phyloP scores from a whole-genome alignment of 768 basidiomycete genomes.

The Favolaschia claudopus region DNA sequence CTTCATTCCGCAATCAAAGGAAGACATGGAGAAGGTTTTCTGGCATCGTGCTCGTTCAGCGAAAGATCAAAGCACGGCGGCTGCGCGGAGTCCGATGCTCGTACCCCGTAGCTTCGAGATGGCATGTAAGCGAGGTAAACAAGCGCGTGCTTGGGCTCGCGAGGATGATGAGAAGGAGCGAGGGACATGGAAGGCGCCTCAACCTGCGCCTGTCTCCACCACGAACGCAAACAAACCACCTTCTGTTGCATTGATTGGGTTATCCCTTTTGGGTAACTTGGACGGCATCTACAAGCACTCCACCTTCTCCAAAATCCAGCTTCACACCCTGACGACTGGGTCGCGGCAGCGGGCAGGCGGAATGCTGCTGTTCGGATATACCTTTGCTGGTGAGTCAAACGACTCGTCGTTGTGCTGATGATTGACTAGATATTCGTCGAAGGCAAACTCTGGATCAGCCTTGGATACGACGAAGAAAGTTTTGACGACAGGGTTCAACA shows the following conservation, averaged over 20 bases:
- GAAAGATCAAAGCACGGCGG: conserved; percentile 71
- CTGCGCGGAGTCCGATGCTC: conserved; percentile 69
- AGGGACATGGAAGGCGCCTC: conserved; percentile 47
- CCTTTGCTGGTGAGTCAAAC: conserved; percentile 56
- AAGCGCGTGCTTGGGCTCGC: conserved; percentile 73
- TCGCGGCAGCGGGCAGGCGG: conserved; percentile 81
- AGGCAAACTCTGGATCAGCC: conserved; percentile 74
- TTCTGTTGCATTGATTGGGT: conserved; percentile 71
- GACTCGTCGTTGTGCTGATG: not conserved
- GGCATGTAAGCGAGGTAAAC: conserved; percentile 66
- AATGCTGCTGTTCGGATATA: conserved; percentile 85
- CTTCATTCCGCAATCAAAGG: conserved; percentile 60
- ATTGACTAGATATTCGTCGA: not conserved
- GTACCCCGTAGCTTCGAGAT: conserved; percentile 68
- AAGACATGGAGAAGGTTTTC: conserved; percentile 55
- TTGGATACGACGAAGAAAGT: conserved; percentile 83
- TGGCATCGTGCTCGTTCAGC: conserved; percentile 79
- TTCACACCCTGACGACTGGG: conserved; percentile 83
- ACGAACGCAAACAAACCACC: conserved; percentile 49
- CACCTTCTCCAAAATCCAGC: conserved; percentile 59
- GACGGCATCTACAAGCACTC: conserved; percentile 82
- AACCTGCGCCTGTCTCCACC: conserved; percentile 17
- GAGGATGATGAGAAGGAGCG: conserved; percentile 74
- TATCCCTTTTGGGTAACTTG: conserved; percentile 86
- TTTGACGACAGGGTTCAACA: conserved; percentile 68